Base-by-base conservation (phyloP, 2,329 filamentous ascomycete species). In the Colletotrichum higginsianum region DNA sequence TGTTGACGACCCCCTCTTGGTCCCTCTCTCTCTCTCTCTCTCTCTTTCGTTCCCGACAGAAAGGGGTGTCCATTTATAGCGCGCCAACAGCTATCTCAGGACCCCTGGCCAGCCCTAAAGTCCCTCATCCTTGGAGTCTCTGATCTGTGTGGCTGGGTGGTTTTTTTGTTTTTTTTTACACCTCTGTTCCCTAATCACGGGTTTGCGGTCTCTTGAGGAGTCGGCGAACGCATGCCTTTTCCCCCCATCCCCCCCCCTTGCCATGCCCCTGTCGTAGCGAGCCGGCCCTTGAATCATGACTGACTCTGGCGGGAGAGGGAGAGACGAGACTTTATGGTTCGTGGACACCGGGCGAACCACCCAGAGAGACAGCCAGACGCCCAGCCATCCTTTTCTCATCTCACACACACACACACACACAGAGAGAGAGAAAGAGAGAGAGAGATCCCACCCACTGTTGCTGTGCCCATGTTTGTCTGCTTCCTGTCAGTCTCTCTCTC, bases 61-160 rank as follows among this genome's bases (percentile, higher is more conserved):
- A 30, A 8, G 30, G 40, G 30, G 58, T 16, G 65, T n/a, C 65
- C 65, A 71, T 64, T 68, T 55, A 68, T 71, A 55, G 68, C 58
- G 38, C 52, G 47, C 57, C 23, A n/a, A n/a, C 15, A 40, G 57
- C 67, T 53, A 30, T 50, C 46, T 50, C 26, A 42, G n/a, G 8
- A 38, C 67, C 67, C 42, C 46, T 21, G 52, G 16, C 18, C 49
- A 47, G 63, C 50, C 67, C 67, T 61, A 61, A 58, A 44, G 38
- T 23, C 35, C 44, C 64, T 55, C 56, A 21, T 42, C 30, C 9
- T 4, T 8, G 8, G 30, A 8, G 11, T 30, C 21, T 35, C 13
- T 21, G 16, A n/a, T 23, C 30, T 35, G 57, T 16, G 50, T 13
- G 18, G 4, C 11, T 5, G 46, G 40, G 18, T 56, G 47, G 26